Evolutionary conservation across 2,329 filamentous ascomycete species (phyloP).

Genomic region (Blastomyces emzantsi): DNA sequence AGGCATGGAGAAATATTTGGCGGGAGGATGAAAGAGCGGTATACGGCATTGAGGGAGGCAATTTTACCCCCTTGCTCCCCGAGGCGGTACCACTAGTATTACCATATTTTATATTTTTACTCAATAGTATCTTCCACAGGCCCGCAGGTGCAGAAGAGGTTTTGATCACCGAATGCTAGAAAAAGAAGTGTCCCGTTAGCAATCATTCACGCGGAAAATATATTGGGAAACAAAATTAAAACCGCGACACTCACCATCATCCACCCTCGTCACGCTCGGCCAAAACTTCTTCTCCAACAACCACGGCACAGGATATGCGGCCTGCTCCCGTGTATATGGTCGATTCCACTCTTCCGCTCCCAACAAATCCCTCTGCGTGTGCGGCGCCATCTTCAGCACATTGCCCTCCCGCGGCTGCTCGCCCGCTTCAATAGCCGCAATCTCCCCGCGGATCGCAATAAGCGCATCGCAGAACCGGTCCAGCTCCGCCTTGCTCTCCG

Average conservation of each 20-base stretch:
- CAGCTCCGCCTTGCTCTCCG: slow-evolving; percentile 82
- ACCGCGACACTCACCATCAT: slow-evolving; percentile 63
- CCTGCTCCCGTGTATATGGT: slow-evolving; percentile 70
- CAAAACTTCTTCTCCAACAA: slow-evolving; percentile 96
- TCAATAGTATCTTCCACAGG: slow-evolving; percentile 57
- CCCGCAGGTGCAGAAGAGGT: slow-evolving; percentile 90
- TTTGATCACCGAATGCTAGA: slow-evolving; percentile 75
- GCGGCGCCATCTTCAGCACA: slow-evolving; percentile 80
- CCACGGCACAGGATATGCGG: slow-evolving; percentile 76
- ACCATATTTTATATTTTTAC: slow-evolving; percentile 9
- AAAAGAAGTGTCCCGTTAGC: slow-evolving; percentile 19
- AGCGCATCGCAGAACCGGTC: slow-evolving; percentile 89
- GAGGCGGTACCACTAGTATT: background rate
- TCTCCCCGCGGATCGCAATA: slow-evolving; percentile 77
- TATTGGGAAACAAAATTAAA: slow-evolving; percentile 11
- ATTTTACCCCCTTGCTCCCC: background rate
- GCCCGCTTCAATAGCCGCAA: slow-evolving; percentile 72
- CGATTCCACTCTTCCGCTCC: slow-evolving; percentile 68
- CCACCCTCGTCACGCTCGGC: slow-evolving; percentile 75
- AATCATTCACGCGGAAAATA: slow-evolving; percentile 12
- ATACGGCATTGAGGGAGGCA: background rate
- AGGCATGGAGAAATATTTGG: background rate
- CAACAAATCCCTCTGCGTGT: slow-evolving; percentile 74
- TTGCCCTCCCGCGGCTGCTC: slow-evolving; percentile 65
- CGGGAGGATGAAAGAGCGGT: background rate